Evolutionary conservation across 768 basidiomycete species (phyloP).

Genomic region (Strobilomyces dryophilus): DNA sequence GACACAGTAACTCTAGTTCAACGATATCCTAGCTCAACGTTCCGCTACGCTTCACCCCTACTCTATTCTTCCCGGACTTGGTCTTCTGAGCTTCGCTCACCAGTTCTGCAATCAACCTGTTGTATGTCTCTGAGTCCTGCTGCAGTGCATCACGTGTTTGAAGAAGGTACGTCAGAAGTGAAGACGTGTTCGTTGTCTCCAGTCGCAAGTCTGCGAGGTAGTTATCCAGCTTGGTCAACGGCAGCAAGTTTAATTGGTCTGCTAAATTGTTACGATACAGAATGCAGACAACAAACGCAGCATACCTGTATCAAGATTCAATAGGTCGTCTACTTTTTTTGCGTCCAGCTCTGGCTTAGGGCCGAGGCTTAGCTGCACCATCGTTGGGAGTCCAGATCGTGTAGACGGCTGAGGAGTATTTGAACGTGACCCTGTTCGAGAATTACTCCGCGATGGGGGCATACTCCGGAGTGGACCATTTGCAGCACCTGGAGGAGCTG

Average conservation of each 20-base stretch:
- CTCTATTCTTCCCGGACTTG: conserved; percentile 58
- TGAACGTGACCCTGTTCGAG: conserved; percentile 49
- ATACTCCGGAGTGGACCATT: conserved; percentile 31
- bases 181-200: conserved; percentile 73
- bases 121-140: conserved; percentile 87
- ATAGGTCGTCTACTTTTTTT: conserved; percentile 57
- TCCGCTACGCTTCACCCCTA: conserved; percentile 46
- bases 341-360: conserved; percentile 72
- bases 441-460: conserved; percentile 36
- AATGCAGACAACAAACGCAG: not conserved
- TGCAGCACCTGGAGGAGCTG: conserved; percentile 67
- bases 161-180: conserved; percentile 73
- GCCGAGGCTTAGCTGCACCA: conserved; percentile 55
- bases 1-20: no score
- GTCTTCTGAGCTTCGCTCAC: conserved; percentile 89
- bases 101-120: conserved; percentile 85
- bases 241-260: conserved; percentile 74
- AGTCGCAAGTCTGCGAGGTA: conserved; percentile 62
- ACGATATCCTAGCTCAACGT: conserved; percentile 32
- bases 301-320: conserved; percentile 66
- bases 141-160: conserved; percentile 79
- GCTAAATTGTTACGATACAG: conserved; percentile 6
- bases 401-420: conserved; percentile 42
- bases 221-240: conserved; percentile 61
- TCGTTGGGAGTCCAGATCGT: conserved; percentile 27